Evolutionary conservation across 169 alveolate species (phyloP).

Genomic region (Cyclospora cayetanensis): DNA sequence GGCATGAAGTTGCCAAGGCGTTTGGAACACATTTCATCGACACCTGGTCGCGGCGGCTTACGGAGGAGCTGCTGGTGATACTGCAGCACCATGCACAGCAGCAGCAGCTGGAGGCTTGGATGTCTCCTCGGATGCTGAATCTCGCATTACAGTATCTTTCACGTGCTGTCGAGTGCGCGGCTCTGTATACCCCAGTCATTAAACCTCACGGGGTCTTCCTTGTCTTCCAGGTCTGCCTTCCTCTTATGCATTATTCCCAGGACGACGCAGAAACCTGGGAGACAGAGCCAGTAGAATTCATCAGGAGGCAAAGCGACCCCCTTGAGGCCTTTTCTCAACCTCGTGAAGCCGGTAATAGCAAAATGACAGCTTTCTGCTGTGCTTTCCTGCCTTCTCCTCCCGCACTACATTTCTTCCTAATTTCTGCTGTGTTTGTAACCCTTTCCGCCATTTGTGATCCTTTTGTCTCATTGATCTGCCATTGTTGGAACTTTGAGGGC

Average conservation of each 20-base stretch:
- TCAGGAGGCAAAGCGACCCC: constrained; percentile 40
- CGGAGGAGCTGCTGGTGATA: constrained; percentile 59
- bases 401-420: too few relatives aligned
- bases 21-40: constrained; percentile 3
- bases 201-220: constrained; percentile 57
- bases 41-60: constrained; percentile 38
- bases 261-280: constrained; percentile 62
- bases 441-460: too few relatives aligned
- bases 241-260: constrained; percentile 19
- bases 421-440: too few relatives aligned
- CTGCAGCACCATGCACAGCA: not conserved
- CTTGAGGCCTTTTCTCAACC: constrained; percentile 58
- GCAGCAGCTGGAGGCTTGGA: constrained; percentile 50
- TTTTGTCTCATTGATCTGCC: too few relatives aligned
- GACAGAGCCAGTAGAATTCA: constrained; percentile 50
- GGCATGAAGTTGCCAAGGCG: not conserved
- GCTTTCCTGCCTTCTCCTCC: too few relatives aligned
- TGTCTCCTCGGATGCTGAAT: constrained; percentile 52
- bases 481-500: too few relatives aligned
- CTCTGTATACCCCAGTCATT: constrained; percentile 19
- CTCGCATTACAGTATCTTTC: constrained; percentile 10
- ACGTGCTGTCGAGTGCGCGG: not conserved
- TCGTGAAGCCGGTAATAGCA: constrained; percentile 44
- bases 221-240: constrained; percentile 8
- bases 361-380: too few relatives aligned